Conservation (phyloP, 2,329 filamentous ascomycete genomes). For the Amylocarpus encephaloides region DNA sequence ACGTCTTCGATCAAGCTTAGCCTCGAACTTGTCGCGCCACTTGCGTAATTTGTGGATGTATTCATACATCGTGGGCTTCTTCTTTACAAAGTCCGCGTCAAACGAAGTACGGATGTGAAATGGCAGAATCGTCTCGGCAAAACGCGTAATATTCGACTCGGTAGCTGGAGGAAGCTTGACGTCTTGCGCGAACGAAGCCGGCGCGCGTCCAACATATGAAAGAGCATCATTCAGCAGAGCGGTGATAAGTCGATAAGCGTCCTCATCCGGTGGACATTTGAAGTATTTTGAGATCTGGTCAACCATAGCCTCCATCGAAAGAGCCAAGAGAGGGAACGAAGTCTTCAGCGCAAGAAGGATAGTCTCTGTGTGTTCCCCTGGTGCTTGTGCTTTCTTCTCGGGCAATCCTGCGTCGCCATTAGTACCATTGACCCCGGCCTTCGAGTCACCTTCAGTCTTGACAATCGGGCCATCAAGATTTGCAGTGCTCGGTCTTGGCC, state of each 20-base stretch:
- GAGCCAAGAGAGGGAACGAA: constrained; percentile 86
- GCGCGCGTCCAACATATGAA: constrained; percentile 84
- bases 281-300: constrained; percentile 99
- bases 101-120: constrained; percentile 94
- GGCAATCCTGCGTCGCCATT: constrained; percentile 29
- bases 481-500: constrained; percentile 37
- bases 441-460: constrained; percentile 29
- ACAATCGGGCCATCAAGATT: constrained; percentile 35
- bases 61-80: constrained; percentile 95
- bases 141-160: constrained; percentile 92
- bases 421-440: constrained; percentile 28
- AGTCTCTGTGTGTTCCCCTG: constrained; percentile 95
- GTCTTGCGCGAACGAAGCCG: constrained; percentile 79
- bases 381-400: constrained; percentile 68
- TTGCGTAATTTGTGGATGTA: constrained; percentile 95
- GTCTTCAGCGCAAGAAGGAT: constrained; percentile 95
- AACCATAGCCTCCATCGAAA: constrained; percentile 99
- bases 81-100: constrained; percentile 90
- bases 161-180: constrained; percentile 85
- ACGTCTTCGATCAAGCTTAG: constrained; percentile 80
- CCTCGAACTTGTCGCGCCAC: constrained; percentile 97
- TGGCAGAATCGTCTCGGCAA: constrained; percentile 92
- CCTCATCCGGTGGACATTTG: constrained; percentile 96
- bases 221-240: constrained; percentile 92
- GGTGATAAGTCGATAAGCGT: constrained; percentile 96